These are phyloP conservation scores for Stemphylium vesicarium DNA, from an alignment of 2,329 filamentous ascomycete genomes.

Conservation along the genomic window DNA sequence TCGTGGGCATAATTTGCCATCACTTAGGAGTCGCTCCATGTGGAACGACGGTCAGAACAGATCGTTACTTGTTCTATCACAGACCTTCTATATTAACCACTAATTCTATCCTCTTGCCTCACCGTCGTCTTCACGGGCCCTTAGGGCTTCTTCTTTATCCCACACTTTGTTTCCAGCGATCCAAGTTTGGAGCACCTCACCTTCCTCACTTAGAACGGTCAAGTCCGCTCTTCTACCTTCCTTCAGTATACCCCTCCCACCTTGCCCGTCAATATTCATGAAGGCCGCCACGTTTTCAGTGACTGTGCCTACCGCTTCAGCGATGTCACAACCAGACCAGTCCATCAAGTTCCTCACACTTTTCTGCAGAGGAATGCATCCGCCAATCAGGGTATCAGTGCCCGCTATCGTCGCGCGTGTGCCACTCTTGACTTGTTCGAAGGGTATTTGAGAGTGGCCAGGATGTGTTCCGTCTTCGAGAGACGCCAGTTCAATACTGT, in stretches of 20 bases:
- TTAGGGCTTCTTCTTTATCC: constrained; percentile 46
- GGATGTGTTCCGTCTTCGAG: constrained; percentile 59
- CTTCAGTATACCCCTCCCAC: constrained; percentile 52
- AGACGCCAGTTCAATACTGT: constrained; percentile 62
- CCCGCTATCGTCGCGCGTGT: constrained; percentile 59
- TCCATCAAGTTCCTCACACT: constrained; percentile 57
- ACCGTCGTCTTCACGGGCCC: constrained; percentile 35
- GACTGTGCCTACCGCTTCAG: constrained; percentile 57
- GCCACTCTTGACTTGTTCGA: constrained; percentile 57
- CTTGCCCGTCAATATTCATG: constrained; percentile 55
- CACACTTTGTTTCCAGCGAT: constrained; percentile 56
- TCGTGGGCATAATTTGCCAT: too few species aligned
- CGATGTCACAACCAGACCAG: constrained; percentile 56
- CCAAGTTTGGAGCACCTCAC: constrained; percentile 60
- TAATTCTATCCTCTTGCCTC: constrained; percentile 28
- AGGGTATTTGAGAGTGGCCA: constrained; percentile 60
- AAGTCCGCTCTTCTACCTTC: constrained; percentile 58
- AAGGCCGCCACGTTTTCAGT: constrained; percentile 59
- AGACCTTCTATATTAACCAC: not conserved
- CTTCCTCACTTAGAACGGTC: constrained; percentile 55
- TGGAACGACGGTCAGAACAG: too few species aligned
- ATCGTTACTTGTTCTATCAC: too few species aligned
- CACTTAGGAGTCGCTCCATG: too few species aligned
- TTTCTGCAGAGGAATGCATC: constrained; percentile 59
- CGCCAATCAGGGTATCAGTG: constrained; percentile 62